Conservation (phyloP, 2,329 filamentous ascomycete genomes). For the Penicillium sp. region DNA sequence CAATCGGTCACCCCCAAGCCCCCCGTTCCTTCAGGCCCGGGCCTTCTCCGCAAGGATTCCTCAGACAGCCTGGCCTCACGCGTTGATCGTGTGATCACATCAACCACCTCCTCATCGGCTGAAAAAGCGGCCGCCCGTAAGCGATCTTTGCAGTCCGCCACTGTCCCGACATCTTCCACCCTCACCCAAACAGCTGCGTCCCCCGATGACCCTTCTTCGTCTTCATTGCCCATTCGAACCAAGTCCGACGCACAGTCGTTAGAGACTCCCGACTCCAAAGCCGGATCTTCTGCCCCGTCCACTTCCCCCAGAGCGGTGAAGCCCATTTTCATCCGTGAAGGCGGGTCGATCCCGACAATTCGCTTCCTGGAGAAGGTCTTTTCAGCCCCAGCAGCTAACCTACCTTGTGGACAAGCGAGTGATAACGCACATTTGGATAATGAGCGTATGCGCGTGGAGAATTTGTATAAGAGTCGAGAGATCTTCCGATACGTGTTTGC, state of each 20-base stretch:
- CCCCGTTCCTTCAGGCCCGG: conserved; percentile 14
- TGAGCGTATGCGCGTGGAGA: conserved; percentile 83
- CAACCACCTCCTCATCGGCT: conserved; percentile 37
- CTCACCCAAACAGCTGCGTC: conserved; percentile 30
- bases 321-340: conserved; percentile 91
- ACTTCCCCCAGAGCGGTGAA: conserved; percentile 16
- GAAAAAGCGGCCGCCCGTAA: conserved; percentile 30
- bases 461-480: conserved; percentile 86
- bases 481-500: conserved; percentile 87
- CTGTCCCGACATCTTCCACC: conserved; percentile 43
- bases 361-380: conserved; percentile 95
- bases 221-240: conserved; percentile 8
- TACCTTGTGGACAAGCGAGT: conserved; percentile 92
- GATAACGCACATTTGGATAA: conserved; percentile 95
- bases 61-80: conserved; percentile 42
- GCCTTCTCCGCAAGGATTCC: conserved; percentile 36
- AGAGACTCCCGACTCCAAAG: neutral
- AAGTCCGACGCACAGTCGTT: conserved; percentile 5
- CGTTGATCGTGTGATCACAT: conserved; percentile 41
- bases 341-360: conserved; percentile 92
- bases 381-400: conserved; percentile 81
- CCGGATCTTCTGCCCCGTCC: neutral
- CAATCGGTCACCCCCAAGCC: conserved; percentile 8
- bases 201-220: conserved; percentile 7
- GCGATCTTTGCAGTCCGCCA: conserved; percentile 23